Conservation (phyloP, 306 rosid genomes). For the Ziziphus jujuba region DNA sequence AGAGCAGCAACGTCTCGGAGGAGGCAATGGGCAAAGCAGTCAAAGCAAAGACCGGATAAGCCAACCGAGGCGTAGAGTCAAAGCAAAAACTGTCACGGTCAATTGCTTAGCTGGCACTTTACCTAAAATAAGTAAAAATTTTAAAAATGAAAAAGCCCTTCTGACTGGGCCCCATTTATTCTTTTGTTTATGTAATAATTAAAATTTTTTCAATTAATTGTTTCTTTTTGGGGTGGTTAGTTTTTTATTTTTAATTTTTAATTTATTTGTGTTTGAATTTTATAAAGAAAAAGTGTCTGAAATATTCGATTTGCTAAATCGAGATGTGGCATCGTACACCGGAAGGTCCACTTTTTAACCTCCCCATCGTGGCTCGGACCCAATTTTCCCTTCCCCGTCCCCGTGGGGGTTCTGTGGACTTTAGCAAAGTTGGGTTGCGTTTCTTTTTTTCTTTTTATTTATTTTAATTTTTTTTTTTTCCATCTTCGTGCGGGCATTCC, state of each 20-base stretch:
- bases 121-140: slow-evolving; percentile 7
- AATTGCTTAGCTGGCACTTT: slow-evolving; percentile 62
- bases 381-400: slow-evolving; percentile 34
- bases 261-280: neutral
- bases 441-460: neutral
- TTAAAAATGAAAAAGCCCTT: slow-evolving; percentile 7
- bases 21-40: slow-evolving; percentile 37
- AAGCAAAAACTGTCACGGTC: slow-evolving; percentile 65
- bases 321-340: slow-evolving; percentile 32
- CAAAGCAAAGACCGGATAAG: slow-evolving; percentile 69
- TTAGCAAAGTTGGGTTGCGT: slow-evolving; percentile 32
- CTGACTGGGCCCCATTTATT: slow-evolving; percentile 18
- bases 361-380: slow-evolving; percentile 27
- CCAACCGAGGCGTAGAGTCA: slow-evolving; percentile 65
- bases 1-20: slow-evolving; percentile 17
- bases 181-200: neutral
- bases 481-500: slow-evolving; percentile 28
- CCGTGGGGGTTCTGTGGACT: slow-evolving; percentile 47
- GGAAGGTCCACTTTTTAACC: slow-evolving; percentile 16
- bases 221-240: neutral
- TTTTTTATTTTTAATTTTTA: slow-evolving; percentile 22
- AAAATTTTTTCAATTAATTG: neutral
- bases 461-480: neutral
- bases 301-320: slow-evolving; percentile 47
- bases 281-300: slow-evolving; percentile 25